Evolutionary conservation across 768 basidiomycete species (phyloP).

Genomic region (Lactifluus subvellereus): DNA sequence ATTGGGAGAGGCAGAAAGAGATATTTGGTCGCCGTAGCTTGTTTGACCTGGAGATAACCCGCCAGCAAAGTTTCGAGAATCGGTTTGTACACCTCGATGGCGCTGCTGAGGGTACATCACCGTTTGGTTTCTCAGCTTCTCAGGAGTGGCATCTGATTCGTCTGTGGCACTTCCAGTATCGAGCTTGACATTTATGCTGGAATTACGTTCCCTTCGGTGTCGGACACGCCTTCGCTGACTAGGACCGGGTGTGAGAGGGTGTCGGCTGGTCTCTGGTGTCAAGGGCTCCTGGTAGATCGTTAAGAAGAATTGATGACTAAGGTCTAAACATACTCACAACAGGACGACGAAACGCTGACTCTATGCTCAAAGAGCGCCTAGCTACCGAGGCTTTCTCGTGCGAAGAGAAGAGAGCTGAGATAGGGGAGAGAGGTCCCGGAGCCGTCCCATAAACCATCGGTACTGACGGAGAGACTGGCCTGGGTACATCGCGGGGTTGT

Average conservation of each 20-base stretch:
- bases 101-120: neutral
- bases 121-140: neutral
- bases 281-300: conserved; percentile 36
- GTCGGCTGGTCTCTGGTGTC: conserved; percentile 41
- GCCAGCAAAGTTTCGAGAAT: conserved; percentile 33
- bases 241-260: conserved; percentile 41
- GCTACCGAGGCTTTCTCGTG: neutral
- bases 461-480: neutral
- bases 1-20: conserved; percentile 40
- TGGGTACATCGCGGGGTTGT: conserved; percentile 1
- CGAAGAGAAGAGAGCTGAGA: conserved; percentile 16
- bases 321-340: conserved; percentile 32
- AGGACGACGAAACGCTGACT: conserved; percentile 21
- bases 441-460: conserved; percentile 17
- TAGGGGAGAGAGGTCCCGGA: conserved; percentile 22
- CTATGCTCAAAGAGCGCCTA: conserved; percentile 18
- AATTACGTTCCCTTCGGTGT: conserved; percentile 31
- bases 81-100: conserved; percentile 61
- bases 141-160: conserved; percentile 10
- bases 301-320: neutral
- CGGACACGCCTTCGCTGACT: conserved; percentile 24
- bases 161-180: conserved; percentile 5
- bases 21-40: conserved; percentile 25
- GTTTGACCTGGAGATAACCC: conserved; percentile 30
- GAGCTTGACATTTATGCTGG: conserved; percentile 4